These are phyloP conservation scores for Pseudozyma sp. DNA, from an alignment of 1,284 basidiomycete species.

Conservation along the genomic window DNA sequence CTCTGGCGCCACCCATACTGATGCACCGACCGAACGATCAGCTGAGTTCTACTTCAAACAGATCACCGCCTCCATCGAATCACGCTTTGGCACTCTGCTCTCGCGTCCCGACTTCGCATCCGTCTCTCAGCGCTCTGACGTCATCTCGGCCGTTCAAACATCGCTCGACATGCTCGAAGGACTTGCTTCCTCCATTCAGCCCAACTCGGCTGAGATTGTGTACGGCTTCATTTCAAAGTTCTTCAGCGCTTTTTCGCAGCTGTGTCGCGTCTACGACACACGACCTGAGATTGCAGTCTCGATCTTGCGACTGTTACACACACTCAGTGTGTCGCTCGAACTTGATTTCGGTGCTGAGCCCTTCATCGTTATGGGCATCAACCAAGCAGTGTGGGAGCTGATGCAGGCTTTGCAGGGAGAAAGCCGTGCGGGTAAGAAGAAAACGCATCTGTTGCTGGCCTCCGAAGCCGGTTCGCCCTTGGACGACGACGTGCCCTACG, in stretches of 20 bases:
- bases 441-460: conserved; percentile 33
- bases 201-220: conserved; percentile 50
- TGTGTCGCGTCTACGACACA: conserved; percentile 43
- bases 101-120: conserved; percentile 42
- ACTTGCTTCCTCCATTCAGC: conserved; percentile 47
- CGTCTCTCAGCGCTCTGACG: conserved; percentile 48
- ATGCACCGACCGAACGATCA: conserved; percentile 27
- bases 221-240: conserved; percentile 53
- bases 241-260: conserved; percentile 46
- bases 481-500: conserved; percentile 58
- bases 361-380: conserved; percentile 41
- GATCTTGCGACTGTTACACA: conserved; percentile 41
- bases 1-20: conserved; percentile 38
- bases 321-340: conserved; percentile 40
- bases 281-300: conserved; percentile 44
- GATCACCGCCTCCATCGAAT: conserved; percentile 56
- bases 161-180: conserved; percentile 62
- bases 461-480: conserved; percentile 34
- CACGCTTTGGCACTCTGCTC: conserved; percentile 44
- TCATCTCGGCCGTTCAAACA: conserved; percentile 50
- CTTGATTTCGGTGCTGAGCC: conserved; percentile 46
- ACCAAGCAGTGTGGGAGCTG: conserved; percentile 35
- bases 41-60: conserved; percentile 51
- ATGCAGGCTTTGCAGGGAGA: conserved; percentile 38
- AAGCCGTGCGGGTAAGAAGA: conserved; percentile 21